These are phyloP conservation scores for Metschnikowia gelsemii DNA, from an alignment of 805 yeast genomes.

Conservation along the genomic window DNA sequence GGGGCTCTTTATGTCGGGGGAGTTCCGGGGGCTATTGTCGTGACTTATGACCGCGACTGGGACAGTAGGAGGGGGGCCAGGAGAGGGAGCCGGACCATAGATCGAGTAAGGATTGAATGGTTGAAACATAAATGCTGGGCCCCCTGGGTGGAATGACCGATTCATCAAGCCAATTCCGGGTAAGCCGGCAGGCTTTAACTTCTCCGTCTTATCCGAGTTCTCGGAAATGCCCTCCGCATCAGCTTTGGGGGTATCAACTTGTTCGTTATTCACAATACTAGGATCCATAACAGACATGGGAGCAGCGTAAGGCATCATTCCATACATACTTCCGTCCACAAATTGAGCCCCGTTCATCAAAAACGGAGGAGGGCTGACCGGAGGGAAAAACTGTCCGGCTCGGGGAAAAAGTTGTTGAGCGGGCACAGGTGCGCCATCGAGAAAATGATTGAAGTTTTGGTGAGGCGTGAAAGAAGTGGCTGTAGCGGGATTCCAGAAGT, in stretches of 20 bases:
- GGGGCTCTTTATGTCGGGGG: conserved; percentile 2
- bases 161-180: conserved; percentile 41
- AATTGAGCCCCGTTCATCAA: conserved; percentile 38
- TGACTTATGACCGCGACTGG: conserved; percentile 20
- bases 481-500: conserved; percentile 67
- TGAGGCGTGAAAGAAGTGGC: conserved; percentile 59
- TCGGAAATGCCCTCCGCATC: conserved; percentile 7
- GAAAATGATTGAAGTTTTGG: conserved; percentile 27
- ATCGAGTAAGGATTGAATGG: conserved; percentile 50
- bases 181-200: conserved; percentile 10
- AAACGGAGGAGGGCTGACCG: conserved; percentile 40
- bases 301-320: conserved; percentile 29
- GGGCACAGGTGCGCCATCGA: conserved; percentile 22
- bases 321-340: conserved; percentile 38
- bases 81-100: conserved; percentile 27
- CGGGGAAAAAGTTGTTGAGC: conserved; percentile 23
- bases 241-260: conserved; percentile 4
- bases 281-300: conserved; percentile 13
- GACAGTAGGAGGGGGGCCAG: conserved; percentile 9
- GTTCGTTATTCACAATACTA: conserved; percentile 10
- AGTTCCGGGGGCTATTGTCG: conserved; percentile 3
- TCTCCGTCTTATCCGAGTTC: conserved; percentile 11
- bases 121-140: conserved; percentile 45
- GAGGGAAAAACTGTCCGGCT: conserved; percentile 32
- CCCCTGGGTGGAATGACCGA: conserved; percentile 28